Base-by-base conservation (phyloP, 345 rosid genomes). In the Microcos paniculata region DNA sequence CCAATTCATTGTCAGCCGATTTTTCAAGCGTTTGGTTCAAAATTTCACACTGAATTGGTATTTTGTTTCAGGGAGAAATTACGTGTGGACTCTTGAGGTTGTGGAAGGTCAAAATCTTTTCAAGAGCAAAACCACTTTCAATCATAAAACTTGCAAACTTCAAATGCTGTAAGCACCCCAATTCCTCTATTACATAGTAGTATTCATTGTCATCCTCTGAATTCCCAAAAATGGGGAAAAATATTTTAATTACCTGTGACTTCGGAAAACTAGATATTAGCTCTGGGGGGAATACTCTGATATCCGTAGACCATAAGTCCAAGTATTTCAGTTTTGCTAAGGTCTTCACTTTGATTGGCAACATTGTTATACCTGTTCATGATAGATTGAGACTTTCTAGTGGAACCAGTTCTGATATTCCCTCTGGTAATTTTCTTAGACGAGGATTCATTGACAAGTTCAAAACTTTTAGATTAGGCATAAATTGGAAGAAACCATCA, bases 361-460 rank as follows among this genome's bases (percentile, higher is more conserved):
- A 42, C 45, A 5, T 10, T 42, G 6, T 6, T 42, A 42, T 42
- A 1, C 45, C 9, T 40, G 75, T 76, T 10, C 0, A 8, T 26
- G 58, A 42, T 19, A 76, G 6, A 76, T 69, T 33, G 2, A 76
- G 49, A 45, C 55, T 53, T 21, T 35, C 59, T 48, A 70, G 24
- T 21, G 67, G 21, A 15, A 49, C 61, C 24, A 70, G n/a, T 2
- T 35, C 24, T 30, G 75, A 70, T 45, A 77, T 49, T 19, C 16
- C 72, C 16, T 26, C 19, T 0, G 79, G 73, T 52, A 76, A 42
- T 26, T 42, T 8, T 0, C 1, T 8, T 12, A 76, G 4, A 3
- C 2, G 0, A 0, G 0, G 1, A 18, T 55, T 42, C 0, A 0
- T 8, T 5, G 64, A 74, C 26, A 40, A 40, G 45, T 8, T 40